Conservation (phyloP, 192 early-diverging fungal genomes). For the Geranomyces variabilis region DNA sequence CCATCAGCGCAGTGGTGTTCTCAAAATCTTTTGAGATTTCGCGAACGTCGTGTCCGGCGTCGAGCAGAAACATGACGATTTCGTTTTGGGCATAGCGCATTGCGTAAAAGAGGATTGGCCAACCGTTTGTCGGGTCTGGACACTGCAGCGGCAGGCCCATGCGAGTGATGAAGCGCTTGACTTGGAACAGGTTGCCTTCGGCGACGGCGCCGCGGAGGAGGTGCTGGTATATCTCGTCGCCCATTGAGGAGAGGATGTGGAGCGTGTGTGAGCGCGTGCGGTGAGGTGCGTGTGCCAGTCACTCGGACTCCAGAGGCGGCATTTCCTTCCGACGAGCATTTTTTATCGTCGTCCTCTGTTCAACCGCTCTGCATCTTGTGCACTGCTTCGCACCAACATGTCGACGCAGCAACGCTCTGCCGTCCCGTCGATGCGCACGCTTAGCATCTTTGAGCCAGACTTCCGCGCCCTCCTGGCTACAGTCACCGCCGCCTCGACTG, state of each 20-base stretch:
- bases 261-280: background rate
- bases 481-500: too few relatives aligned
- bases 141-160: slow-evolving; percentile 46
- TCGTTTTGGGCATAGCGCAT: slow-evolving; percentile 52
- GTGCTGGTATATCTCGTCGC: slow-evolving; percentile 31
- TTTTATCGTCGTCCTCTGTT: too few relatives aligned
- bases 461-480: too few relatives aligned
- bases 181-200: slow-evolving; percentile 39
- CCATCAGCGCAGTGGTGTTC: slow-evolving; percentile 51
- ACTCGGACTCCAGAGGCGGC: background rate
- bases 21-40: slow-evolving; percentile 47
- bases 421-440: too few relatives aligned
- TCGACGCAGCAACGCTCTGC: too few relatives aligned
- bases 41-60: slow-evolving; percentile 43
- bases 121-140: slow-evolving; percentile 49
- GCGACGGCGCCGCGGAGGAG: slow-evolving; percentile 38
- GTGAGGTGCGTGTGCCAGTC: background rate
- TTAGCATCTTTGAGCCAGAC: too few relatives aligned
- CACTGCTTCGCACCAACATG: too few relatives aligned
- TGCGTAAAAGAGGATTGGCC: slow-evolving; percentile 60
- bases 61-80: slow-evolving; percentile 48
- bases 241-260: background rate
- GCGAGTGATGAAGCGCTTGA: slow-evolving; percentile 32
- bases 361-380: too few relatives aligned
- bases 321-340: too few relatives aligned